Base-by-base conservation (phyloP, 2,329 filamentous ascomycete species). In the Stemphylium beticola region DNA sequence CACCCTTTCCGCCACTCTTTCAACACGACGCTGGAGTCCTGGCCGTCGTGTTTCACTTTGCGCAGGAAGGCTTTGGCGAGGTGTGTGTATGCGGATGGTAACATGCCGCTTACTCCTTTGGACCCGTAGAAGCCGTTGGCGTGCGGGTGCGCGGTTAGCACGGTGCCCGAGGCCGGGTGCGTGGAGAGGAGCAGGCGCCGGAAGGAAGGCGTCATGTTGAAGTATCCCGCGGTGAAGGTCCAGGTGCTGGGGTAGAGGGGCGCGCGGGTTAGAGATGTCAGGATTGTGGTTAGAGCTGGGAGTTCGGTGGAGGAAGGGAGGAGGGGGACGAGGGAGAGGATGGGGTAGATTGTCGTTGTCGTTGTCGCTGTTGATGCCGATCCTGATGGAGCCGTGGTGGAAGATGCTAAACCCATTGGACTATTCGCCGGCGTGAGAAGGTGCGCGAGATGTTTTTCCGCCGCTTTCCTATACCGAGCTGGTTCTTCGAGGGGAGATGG, bases 181-280 rank as follows among this genome's bases (percentile, higher is more conserved):
- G 91, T 92, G 6, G 83, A 81, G 29, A 99, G 86, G 0, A 99
- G 82, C 0, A 96, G 84, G 34, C 87, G 85, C 2, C 91, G 93
- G 17, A 98, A 85, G 4, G 88, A 87, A 0, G 92, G 89, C 6
- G 92, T 92, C 51, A 96, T 96, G 78, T 99, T 99, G 80, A 99
- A 99, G 78, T 99, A 99, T 47, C 95, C 95, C 0, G 95, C 95
- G 0, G 95, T 98, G 74, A 99, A 98, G 0, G 92, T 95, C 95
- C 95, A 99, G 12, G 86, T 88, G 0, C 90, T 90, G 31, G 85
- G 83, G 9, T 81, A 78, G 66, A 91, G 90, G 5, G 82, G 78
- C 0, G 89, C 83, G 0, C 75, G 77, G 0, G 88, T 82, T 3
- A 98, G 82, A 22, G 96, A 83, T 34, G 83, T 83, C 3, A 98